Evolutionary conservation across 495 filamentous ascomycete genomes (phyloP).

Genomic region (Polyplosphaeria fusca): DNA sequence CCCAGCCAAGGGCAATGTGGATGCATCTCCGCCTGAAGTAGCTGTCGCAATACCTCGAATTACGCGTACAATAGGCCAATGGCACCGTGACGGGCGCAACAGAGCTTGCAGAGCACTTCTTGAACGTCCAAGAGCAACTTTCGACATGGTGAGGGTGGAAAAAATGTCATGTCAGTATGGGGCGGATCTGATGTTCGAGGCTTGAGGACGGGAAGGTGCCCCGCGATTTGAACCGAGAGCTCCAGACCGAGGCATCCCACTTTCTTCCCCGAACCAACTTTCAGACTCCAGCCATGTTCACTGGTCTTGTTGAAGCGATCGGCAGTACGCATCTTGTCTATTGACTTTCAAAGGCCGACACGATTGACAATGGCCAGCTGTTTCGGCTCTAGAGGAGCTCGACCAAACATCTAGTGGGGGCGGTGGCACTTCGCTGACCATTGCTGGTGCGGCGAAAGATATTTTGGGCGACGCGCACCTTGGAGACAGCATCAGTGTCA

Average conservation of each 20-base stretch:
- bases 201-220: background rate
- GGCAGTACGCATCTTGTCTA: slow-evolving; percentile 62
- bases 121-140: background rate
- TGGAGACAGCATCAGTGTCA: slow-evolving; percentile 90
- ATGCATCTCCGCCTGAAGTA: slow-evolving; percentile 8
- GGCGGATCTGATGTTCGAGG: background rate
- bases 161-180: background rate
- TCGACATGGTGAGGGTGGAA: slow-evolving; percentile 2
- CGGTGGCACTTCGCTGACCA: slow-evolving; percentile 85
- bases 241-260: slow-evolving; percentile 25
- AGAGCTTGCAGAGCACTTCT: background rate
- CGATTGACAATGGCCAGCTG: slow-evolving; percentile 56
- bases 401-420: slow-evolving; percentile 65
- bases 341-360: slow-evolving; percentile 14
- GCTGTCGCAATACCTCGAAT: slow-evolving; percentile 13
- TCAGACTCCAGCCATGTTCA: slow-evolving; percentile 70
- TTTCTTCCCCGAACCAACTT: background rate
- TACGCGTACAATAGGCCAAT: slow-evolving; percentile 4
- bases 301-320: slow-evolving; percentile 91
- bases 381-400: slow-evolving; percentile 74
- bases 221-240: slow-evolving; percentile 1
- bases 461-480: slow-evolving; percentile 80
- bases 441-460: slow-evolving; percentile 64
- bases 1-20: slow-evolving; percentile 62
- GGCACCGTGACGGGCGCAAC: background rate